Base-by-base conservation (phyloP, 176 grass and related monocot genomes). In the Raddia distichophylla region DNA sequence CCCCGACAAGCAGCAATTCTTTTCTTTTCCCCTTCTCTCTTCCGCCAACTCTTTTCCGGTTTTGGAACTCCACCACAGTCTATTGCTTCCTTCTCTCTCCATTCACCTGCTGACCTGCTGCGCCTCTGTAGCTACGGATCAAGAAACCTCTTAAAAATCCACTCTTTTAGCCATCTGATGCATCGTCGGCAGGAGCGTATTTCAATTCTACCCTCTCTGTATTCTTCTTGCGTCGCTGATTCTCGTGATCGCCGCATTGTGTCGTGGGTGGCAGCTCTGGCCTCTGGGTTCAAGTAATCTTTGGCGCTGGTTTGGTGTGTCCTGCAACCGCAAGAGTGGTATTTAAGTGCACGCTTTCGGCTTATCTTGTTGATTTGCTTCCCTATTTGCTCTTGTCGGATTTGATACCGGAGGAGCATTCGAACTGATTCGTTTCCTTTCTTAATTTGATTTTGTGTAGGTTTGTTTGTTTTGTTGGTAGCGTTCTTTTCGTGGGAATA, bases 161-260 rank as follows among this genome's bases (percentile, higher is more conserved):
- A 42, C 37, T 70, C 46, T 35, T 47, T 52, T 49, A 45, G 10
- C 60, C n/a, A 51, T 65, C 77, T 65, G 49, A 60, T 76, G 52
- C 58, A 71, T n/a, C 61, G 71, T 84, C 51, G 15, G 50, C 49
- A 58, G 72, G 20, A 10, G 54, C 43, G 45, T 55, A 66, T 34
- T 56, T 50, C 51, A 4, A 19, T 11, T 54, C 73, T 19, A 35
- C 19, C 50, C 18, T 22, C 40, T 60, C 67, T 71, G 51, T 73
- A 67, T 67, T 86, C 53, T 77, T 81, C 19, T 48, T 33, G 60
- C 14, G 68, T 54, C 13, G 62, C 75, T 49, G 48, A 77, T 49
- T 63, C 78, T 43, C 54, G 45, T 88, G 85, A 85, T 87, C 73
- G 60, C 66, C 55, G 72, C 86, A 88, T 88, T 85, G 73, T n/a